A percentile compares a stretch with the other conserved stretches of the same genome.
Evolutionary conservation across 805 yeast species (phyloP).

Genomic region (Teunomyces cretensis): DNA sequence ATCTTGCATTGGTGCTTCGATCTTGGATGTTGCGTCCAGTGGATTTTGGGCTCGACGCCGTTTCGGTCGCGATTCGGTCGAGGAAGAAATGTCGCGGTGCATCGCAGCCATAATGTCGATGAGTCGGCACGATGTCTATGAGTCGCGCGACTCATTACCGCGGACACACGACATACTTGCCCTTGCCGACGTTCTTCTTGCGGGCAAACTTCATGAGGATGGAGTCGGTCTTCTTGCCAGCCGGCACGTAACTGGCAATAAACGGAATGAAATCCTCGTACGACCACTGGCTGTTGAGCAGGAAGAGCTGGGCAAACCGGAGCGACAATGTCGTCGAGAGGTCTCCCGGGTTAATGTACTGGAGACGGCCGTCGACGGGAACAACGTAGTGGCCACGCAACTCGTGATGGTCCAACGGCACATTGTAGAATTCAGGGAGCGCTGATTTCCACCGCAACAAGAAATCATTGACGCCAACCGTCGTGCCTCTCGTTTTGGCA

Average conservation of each 20-base stretch:
- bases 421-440: conserved; percentile 62
- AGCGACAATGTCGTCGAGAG: conserved; percentile 37
- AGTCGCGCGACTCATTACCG: neutral
- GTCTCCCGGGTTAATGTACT: conserved; percentile 48
- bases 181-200: conserved; percentile 34
- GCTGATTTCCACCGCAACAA: conserved; percentile 60
- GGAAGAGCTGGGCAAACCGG: conserved; percentile 23
- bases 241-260: conserved; percentile 29
- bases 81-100: neutral
- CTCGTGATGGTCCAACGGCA: conserved; percentile 54
- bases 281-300: conserved; percentile 33
- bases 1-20: conserved; percentile 23
- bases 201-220: conserved; percentile 37
- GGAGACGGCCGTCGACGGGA: conserved; percentile 47
- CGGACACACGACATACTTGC: conserved; percentile 25
- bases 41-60: neutral
- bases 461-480: conserved; percentile 45
- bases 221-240: conserved; percentile 37
- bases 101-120: neutral
- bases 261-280: conserved; percentile 41
- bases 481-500: conserved; percentile 13
- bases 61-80: neutral
- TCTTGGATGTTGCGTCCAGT: neutral
- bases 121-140: neutral
- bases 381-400: conserved; percentile 56